These are phyloP conservation scores for Calendula officinalis DNA, from an alignment of 129 eudicot genomes.

Conservation along the genomic window DNA sequence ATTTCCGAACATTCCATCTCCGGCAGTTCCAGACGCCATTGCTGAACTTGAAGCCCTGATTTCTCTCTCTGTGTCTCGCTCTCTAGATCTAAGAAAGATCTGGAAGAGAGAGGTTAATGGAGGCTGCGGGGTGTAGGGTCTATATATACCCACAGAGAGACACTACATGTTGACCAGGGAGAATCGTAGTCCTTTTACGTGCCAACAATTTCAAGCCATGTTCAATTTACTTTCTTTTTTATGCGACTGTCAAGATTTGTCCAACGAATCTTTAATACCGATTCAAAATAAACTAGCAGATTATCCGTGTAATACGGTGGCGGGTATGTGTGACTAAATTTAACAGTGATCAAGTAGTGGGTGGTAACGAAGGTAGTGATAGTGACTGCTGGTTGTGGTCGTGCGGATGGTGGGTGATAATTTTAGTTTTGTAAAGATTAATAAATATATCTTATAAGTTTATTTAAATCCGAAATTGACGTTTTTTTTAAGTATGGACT, in stretches of 20 bases:
- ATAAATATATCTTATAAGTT: too few relatives aligned
- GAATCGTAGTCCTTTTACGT: slow-evolving; percentile 15
- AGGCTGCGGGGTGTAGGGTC: not conserved
- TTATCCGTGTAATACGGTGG: too few relatives aligned
- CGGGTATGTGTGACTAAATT: too few relatives aligned
- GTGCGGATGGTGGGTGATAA: too few relatives aligned
- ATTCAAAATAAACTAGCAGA: too few relatives aligned
- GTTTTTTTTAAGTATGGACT: too few relatives aligned
- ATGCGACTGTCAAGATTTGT: not conserved
- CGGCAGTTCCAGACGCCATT: slow-evolving; percentile 49
- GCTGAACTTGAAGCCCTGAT: not conserved
- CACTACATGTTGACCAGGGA: slow-evolving; percentile 32
- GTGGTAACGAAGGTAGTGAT: too few relatives aligned
- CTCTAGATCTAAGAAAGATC: slow-evolving; percentile 33
- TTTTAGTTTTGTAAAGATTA: too few relatives aligned
- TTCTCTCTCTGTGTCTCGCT: not conserved
- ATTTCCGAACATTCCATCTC: slow-evolving; percentile 36
- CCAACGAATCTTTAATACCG: too few relatives aligned
- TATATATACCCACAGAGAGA: slow-evolving; percentile 1
- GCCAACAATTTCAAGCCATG: slow-evolving; percentile 18
- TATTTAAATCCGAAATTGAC: too few relatives aligned
- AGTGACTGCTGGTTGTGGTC: too few relatives aligned
- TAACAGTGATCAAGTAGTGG: too few relatives aligned
- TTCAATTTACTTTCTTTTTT: slow-evolving; percentile 2
- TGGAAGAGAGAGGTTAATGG: slow-evolving; percentile 19